Conservation (phyloP, 345 rosid species). For the Brassica rapa region DNA sequence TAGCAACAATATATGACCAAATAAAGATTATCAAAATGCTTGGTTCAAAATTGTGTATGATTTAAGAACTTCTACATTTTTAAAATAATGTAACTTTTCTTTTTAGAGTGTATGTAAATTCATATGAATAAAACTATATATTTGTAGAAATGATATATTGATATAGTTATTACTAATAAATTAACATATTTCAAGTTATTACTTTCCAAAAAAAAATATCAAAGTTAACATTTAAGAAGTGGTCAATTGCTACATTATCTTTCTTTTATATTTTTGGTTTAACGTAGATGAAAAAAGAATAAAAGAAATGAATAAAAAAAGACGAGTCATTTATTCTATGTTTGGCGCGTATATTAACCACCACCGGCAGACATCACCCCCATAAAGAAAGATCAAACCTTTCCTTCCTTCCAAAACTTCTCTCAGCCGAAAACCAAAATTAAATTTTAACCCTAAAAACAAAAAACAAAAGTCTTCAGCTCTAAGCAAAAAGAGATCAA, state of each 20-base stretch:
- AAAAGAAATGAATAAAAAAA: background rate
- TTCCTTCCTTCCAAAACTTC: slow-evolving; percentile 24
- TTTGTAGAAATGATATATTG: too few relatives aligned
- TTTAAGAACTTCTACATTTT: background rate
- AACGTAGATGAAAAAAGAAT: background rate
- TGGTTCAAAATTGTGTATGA: background rate
- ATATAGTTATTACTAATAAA: too few relatives aligned
- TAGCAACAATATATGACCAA: background rate
- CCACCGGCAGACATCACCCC: slow-evolving; percentile 29
- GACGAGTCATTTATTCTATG: slow-evolving; percentile 36
- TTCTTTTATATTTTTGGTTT: background rate
- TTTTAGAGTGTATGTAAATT: background rate
- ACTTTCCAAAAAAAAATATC: too few relatives aligned
- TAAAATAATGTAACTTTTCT: background rate
- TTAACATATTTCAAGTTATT: too few relatives aligned
- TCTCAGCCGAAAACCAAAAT: background rate
- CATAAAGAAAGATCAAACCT: slow-evolving; percentile 46
- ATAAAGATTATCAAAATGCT: background rate
- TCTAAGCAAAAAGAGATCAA: slow-evolving; percentile 34
- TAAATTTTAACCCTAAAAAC: background rate
- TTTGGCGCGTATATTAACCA: slow-evolving; percentile 77
- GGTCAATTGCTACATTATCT: background rate
- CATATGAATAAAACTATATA: background rate
- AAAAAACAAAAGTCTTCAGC: slow-evolving; percentile 5
- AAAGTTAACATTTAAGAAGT: too few relatives aligned